phyloP scores from a whole-genome alignment of 208 protist species.

The Porcisia hertigi region DNA sequence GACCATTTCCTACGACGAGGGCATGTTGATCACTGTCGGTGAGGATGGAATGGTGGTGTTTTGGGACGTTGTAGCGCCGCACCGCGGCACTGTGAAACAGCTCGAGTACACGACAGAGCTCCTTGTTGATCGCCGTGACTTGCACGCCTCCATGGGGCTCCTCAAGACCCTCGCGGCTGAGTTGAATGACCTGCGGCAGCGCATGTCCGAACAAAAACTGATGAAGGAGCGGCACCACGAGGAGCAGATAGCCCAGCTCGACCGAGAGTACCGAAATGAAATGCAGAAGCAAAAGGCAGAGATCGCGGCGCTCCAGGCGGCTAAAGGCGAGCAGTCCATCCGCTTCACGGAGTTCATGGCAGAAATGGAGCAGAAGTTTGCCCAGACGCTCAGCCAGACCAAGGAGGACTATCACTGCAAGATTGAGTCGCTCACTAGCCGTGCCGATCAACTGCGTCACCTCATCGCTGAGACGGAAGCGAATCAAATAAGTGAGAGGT shows the following conservation, averaged over 20 bases:
- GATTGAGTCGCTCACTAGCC: conserved; percentile 84
- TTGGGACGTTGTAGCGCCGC: conserved; percentile 91
- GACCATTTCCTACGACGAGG: conserved; percentile 90
- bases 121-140: conserved; percentile 92
- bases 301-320: conserved; percentile 72
- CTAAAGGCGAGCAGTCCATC: conserved; percentile 94
- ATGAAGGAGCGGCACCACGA: conserved; percentile 94
- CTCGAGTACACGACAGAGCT: conserved; percentile 93
- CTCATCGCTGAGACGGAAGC: conserved; percentile 79
- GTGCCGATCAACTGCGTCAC: conserved; percentile 67
- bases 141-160: conserved; percentile 83
- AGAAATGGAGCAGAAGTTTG: conserved; percentile 79
- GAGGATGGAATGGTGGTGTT: conserved; percentile 94
- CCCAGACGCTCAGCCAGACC: conserved; percentile 63
- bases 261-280: conserved; percentile 82
- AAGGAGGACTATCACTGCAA: conserved; percentile 92
- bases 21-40: conserved; percentile 92
- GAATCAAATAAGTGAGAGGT: conserved; percentile 53
- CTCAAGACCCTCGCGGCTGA: conserved; percentile 75
- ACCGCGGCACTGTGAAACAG: conserved; percentile 76
- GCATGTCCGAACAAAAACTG: conserved; percentile 94
- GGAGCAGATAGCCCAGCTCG: conserved; percentile 92
- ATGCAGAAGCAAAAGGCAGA: conserved; percentile 62
- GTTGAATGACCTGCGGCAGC: conserved; percentile 92
- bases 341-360: conserved; percentile 94